These are phyloP conservation scores for Albugo candida DNA, from an alignment of 352 stramenopile species.

Conservation along the genomic window DNA sequence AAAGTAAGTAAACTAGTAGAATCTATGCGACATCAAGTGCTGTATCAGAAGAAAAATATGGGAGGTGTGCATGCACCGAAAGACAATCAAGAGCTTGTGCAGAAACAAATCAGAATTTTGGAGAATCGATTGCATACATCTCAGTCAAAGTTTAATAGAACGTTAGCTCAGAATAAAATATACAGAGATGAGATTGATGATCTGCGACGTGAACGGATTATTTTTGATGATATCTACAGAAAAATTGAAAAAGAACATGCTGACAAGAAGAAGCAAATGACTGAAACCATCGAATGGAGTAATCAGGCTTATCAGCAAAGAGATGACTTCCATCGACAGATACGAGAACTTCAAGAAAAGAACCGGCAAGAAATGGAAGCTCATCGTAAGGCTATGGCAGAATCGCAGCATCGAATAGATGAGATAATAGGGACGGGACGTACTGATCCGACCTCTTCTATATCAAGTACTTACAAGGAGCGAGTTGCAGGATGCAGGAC, in stretches of 20 bases:
- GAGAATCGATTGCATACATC: slow-evolving; percentile 59
- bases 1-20: slow-evolving; percentile 78
- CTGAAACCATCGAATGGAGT: slow-evolving; percentile 85
- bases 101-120: slow-evolving; percentile 89
- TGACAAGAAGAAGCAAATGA: slow-evolving; percentile 93
- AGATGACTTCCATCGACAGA: slow-evolving; percentile 86
- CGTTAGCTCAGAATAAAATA: slow-evolving; percentile 65
- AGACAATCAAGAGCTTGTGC: slow-evolving; percentile 90
- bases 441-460: too few species aligned
- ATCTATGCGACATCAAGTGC: slow-evolving; percentile 70
- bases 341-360: slow-evolving; percentile 81
- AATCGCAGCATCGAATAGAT: slow-evolving; percentile 9
- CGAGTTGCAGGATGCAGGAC: too few species aligned
- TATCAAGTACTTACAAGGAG: too few species aligned
- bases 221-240: slow-evolving; percentile 76
- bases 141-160: slow-evolving; percentile 64
- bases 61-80: slow-evolving; percentile 89
- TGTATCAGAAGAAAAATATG: slow-evolving; percentile 88
- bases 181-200: slow-evolving; percentile 51
- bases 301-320: slow-evolving; percentile 91
- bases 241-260: slow-evolving; percentile 74
- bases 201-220: slow-evolving; percentile 35
- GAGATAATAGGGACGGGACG: too few species aligned
- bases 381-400: slow-evolving; percentile 28
- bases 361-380: slow-evolving; percentile 72